Base-by-base conservation (phyloP, 2,329 filamentous ascomycete species). In the Arthroderma sp. region DNA sequence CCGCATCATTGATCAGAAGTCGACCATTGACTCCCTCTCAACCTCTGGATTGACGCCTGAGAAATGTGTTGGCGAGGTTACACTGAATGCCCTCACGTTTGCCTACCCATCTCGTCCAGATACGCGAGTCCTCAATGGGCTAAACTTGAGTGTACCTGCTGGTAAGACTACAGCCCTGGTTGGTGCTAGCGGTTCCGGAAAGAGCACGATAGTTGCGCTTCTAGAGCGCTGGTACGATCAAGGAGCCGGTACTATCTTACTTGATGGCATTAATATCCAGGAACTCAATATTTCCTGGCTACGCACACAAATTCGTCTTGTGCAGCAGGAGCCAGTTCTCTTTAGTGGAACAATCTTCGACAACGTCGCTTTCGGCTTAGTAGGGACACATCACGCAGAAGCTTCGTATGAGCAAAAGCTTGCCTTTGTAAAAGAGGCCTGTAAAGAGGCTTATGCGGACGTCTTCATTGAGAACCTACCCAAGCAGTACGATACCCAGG, bases 151-250 rank as follows among this genome's bases (percentile, higher is more conserved):
- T 0, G 83, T 93, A 38, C 86, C 87, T 1, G 85, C 87, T 2
- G 87, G 88, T 28, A 91, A 91, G 74, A 87, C 85, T 25, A 91
- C 89, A 0, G 90, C 90, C 1, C 75, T 95, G 0, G 90, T 95
- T 4, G 75, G 75, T 8, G 73, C 74, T 15, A 73, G 76, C 23
- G 76, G 74, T 6, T 75, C 72, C 58, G 76, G 76, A 5, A 79
- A 78, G 61, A 76, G 75, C n/a, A 77, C 75, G 2, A 61, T 68
- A 43, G 64, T 64, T 9, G 64, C 59, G 15, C 58, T 69, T 19
- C 49, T 67, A 13, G 61, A 61, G 37, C 59, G 67, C 28, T 93
- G 95, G 69, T 95, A 95, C 67, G 82, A 88, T 58, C 89, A 89
- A 0, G 82, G 91, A 33, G 78, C 78, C 33, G 89, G 89, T 17